Evolutionary conservation across 495 filamentous ascomycete species (phyloP).

Genomic region (Neurospora sp.): DNA sequence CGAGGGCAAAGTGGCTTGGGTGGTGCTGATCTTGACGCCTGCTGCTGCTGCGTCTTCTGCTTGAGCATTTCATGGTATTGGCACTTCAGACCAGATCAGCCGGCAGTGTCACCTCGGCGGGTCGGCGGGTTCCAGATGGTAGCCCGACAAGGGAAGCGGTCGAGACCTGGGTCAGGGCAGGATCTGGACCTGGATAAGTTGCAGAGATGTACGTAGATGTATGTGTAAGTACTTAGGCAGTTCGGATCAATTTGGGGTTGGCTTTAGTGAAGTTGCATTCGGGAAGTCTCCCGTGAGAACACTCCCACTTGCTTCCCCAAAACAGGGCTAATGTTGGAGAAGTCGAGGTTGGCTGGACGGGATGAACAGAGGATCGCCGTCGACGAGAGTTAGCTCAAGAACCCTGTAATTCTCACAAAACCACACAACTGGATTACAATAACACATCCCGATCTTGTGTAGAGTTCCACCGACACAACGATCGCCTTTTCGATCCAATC

Average conservation of each 20-base stretch:
- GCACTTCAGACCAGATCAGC: neutral
- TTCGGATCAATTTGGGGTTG: neutral
- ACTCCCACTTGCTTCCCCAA: neutral
- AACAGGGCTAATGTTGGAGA: neutral
- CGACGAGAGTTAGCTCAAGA: neutral
- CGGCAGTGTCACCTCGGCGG: neutral
- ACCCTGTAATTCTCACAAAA: neutral
- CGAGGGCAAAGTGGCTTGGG: constrained; percentile 32
- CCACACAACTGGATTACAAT: neutral
- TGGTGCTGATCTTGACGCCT: constrained; percentile 35
- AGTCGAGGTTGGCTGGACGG: neutral
- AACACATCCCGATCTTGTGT: neutral
- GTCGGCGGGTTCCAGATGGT: neutral
- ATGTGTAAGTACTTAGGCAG: neutral
- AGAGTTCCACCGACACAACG: neutral
- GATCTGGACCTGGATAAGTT: neutral
- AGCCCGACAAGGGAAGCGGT: neutral
- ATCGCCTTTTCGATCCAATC: neutral
- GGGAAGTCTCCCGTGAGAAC: neutral
- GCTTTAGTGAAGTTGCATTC: neutral
- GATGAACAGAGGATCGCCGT: neutral
- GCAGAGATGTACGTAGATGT: neutral
- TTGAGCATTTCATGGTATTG: neutral
- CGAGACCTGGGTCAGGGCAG: neutral
- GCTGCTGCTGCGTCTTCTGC: neutral